phyloP scores from a whole-genome alignment of 495 filamentous ascomycete species.

The Neurospora sp. region DNA sequence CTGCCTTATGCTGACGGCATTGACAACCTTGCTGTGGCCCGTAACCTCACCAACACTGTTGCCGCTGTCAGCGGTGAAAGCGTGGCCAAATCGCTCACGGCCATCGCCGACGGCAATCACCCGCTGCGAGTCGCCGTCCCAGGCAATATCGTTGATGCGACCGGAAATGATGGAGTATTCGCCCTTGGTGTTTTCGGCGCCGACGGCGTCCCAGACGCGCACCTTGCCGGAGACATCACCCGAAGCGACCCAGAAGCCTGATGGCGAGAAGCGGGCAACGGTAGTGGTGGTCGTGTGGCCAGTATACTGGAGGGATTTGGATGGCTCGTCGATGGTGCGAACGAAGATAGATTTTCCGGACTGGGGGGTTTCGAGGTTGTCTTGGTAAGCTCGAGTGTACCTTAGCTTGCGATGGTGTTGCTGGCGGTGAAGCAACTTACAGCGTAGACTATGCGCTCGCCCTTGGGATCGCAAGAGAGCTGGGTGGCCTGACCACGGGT shows the following conservation, averaged over 20 bases:
- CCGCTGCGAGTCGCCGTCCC: slow-evolving; percentile 94
- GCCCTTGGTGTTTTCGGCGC: slow-evolving; percentile 58
- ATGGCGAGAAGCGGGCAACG: slow-evolving; percentile 89
- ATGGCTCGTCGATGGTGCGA: slow-evolving; percentile 82
- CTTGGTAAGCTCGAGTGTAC: neutral
- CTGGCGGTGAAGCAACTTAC: slow-evolving; percentile 39
- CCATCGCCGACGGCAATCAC: slow-evolving; percentile 94
- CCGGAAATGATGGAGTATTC: slow-evolving; percentile 94
- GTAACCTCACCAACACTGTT: slow-evolving; percentile 91
- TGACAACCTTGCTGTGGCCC: slow-evolving; percentile 84
- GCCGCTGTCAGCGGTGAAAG: slow-evolving; percentile 89
- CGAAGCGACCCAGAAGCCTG: slow-evolving; percentile 90
- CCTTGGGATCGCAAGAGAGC: slow-evolving; percentile 81
- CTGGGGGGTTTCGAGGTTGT: slow-evolving; percentile 29
- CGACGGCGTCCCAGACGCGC: slow-evolving; percentile 74
- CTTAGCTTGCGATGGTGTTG: neutral
- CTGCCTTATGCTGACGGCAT: slow-evolving; percentile 80
- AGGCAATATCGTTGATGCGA: slow-evolving; percentile 89
- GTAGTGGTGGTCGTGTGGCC: slow-evolving; percentile 79
- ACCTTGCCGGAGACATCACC: slow-evolving; percentile 79
- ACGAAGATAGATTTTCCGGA: slow-evolving; percentile 94
- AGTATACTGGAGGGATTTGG: slow-evolving; percentile 75
- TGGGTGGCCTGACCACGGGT: slow-evolving; percentile 81
- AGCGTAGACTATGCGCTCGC: slow-evolving; percentile 87
- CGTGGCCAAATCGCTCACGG: slow-evolving; percentile 86